Base-by-base conservation (phyloP, 805 yeast genomes). In the Candida oleophila region DNA sequence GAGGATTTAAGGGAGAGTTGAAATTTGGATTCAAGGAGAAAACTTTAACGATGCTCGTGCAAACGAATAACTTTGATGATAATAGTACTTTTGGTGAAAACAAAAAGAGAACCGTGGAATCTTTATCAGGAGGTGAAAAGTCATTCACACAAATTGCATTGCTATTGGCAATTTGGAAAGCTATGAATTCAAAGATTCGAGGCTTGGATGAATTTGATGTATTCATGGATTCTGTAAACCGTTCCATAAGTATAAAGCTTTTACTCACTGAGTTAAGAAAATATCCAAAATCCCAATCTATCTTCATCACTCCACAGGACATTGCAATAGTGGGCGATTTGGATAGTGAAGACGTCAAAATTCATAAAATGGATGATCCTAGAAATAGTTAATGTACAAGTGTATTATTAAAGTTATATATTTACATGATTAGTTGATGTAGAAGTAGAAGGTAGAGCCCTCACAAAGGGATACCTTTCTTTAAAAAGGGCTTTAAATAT, bases 131-230 rank as follows among this genome's bases (percentile, higher is more conserved):
- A 33, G 99, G 99, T 40, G 99, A 94, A 62, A 91, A 91, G 61
- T 89, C 97, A 0, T 92, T 86, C 63, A 83, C 96, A 0, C 99
- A 95, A 62, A 83, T 92, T 51, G 87, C 97, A 0, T 75, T 94
- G 48, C 66, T 94, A 40, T 71, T 92, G 49, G 85, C 97, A 0
- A 86, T 96, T 22, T 94, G 99, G 99, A 82, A 82, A 52, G 85
- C 89, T 22, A 91, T 94, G 96, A 82, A 85, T 50, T 85, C 96
- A 0, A 80, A 87, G 47, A 78, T 94, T 16, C 80, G 95, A 49
- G 97, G 97, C 0, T 69, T 94, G 49, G 99, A 94, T 66, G 99
- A 94, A 65, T 94, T 87, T 63, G 99, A 94, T 67, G 99, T 94
- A 18, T 94, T 84, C 59, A 94, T 94, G 99, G 99, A 94, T 64